A percentile compares a stretch with the other conserved stretches of the same genome.
phyloP scores from a whole-genome alignment of 31 red algal genomes.

The Odonthalia washingtoniensis region DNA sequence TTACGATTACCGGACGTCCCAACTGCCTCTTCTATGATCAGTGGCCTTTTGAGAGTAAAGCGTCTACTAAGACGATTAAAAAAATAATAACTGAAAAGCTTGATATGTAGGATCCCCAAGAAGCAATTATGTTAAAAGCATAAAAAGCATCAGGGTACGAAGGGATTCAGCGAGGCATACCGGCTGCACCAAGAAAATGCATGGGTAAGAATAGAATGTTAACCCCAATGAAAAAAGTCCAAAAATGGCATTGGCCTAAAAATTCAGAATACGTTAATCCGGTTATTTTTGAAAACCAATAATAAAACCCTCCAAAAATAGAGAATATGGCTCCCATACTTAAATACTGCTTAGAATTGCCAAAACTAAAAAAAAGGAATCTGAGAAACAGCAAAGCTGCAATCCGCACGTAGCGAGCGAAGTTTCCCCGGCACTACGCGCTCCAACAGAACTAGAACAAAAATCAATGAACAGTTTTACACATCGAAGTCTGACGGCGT shows the following conservation, averaged over 20 bases:
- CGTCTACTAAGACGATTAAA: background rate
- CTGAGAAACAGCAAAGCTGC: no score
- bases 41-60: background rate
- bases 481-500: background rate
- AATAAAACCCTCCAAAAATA: constrained; percentile 35
- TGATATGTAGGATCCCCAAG: constrained; percentile 32
- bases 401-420: no score
- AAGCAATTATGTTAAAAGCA: constrained; percentile 34
- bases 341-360: background rate
- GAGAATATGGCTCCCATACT: constrained; percentile 36
- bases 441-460: no score
- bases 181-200: constrained; percentile 30
- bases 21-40: background rate
- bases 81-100: background rate
- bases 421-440: no score
- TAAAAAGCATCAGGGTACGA: constrained; percentile 42
- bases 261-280: constrained; percentile 31
- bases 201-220: constrained; percentile 3
- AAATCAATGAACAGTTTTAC: no score
- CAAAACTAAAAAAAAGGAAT: no score
- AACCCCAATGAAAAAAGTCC: constrained; percentile 33
- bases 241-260: constrained; percentile 44
- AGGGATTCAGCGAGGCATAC: constrained; percentile 14
- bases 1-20: constrained; percentile 10
- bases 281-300: constrained; percentile 48